Base-by-base conservation (phyloP, 73 alveolate species). In the Symbiodinium pilosum region DNA sequence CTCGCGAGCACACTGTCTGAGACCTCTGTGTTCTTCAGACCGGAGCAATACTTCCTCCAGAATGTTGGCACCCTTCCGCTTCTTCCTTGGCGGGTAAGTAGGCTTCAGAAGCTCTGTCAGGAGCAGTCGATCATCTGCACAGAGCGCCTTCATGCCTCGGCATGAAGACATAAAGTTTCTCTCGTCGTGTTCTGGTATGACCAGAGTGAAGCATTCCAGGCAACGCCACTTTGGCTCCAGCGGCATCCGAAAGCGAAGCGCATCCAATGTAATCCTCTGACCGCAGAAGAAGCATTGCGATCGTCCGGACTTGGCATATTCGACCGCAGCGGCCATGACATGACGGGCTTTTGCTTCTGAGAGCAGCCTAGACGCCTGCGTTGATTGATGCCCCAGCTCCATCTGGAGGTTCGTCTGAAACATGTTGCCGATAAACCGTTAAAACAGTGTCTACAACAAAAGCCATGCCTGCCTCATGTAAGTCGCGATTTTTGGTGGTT, bases 191-290 rank as follows among this genome's bases (percentile, higher is more conserved):
- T 73, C 85, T 2, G 24, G 43, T 28, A 34, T 43, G 32, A 30
- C 20, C 30, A 11, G 16, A 12, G 38, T 81, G 52, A 47, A 86
- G 93, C 93, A 86, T 32, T 86, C 93, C 83, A 86, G 42, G 83
- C 93, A 86, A 21, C 93, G 69, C 93, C 93, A 86, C 69, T 86
- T 86, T n/a, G 28, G 38, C 75, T 85, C 77, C 93, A 85, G 77
- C 75, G 54, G 68, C 93, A 47, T 69, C 47, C 68, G 64, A 69
- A 86, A 86, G 81, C 93, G 93, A 39, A 86, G 18, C 51, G 93
- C 43, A 59, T 86, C 93, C 83, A 16, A 38, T 28, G 68, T 1
- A 28, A 86, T 86, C 43, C 11, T 39, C 93, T 47, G 51, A 14
- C 93, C 43, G 41, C 93, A 86, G 18, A 43, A 11, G 83, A 36